These are phyloP conservation scores for Salmacisia buchloeana DNA, from an alignment of 1,284 basidiomycete genomes.

Conservation along the genomic window DNA sequence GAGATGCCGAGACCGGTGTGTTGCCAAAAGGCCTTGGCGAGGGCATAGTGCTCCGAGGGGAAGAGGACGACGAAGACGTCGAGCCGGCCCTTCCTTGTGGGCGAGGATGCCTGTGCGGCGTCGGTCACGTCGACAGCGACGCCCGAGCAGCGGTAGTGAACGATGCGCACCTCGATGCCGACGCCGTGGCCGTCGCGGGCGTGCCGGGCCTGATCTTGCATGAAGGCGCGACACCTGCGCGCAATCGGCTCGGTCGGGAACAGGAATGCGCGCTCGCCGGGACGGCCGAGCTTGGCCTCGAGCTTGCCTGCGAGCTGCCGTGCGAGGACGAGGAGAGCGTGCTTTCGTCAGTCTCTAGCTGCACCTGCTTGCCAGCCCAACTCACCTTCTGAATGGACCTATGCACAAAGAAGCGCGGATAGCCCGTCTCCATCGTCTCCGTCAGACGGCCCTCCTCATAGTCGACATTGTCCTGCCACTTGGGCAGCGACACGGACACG, in stretches of 20 bases:
- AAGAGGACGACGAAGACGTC: conserved; percentile 70
- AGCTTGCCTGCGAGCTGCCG: conserved; percentile 24
- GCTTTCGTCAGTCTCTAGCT: neutral
- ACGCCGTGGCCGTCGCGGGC: neutral
- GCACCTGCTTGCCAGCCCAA: neutral
- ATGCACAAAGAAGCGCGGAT: conserved; percentile 95
- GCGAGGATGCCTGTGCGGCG: neutral
- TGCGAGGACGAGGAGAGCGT: neutral
- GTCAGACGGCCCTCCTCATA: conserved; percentile 88
- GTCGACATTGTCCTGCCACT: conserved; percentile 84
- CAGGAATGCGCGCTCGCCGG: conserved; percentile 33
- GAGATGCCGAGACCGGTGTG: conserved; percentile 86
- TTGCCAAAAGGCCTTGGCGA: conserved; percentile 93
- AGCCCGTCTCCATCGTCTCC: conserved; percentile 82
- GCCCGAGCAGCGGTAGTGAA: conserved; percentile 10
- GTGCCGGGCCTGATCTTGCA: conserved; percentile 27
- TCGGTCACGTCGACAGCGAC: conserved; percentile 1
- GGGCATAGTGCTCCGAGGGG: conserved; percentile 59
- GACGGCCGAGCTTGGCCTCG: conserved; percentile 29
- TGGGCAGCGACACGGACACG: conserved; percentile 93
- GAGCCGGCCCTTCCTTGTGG: conserved; percentile 2
- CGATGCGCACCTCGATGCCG: conserved; percentile 6
- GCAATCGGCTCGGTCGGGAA: conserved; percentile 38
- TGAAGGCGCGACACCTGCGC: conserved; percentile 39
- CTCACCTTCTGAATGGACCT: conserved; percentile 74